These are phyloP conservation scores for Podospora australis DNA, from an alignment of 495 filamentous ascomycete species.

Conservation along the genomic window DNA sequence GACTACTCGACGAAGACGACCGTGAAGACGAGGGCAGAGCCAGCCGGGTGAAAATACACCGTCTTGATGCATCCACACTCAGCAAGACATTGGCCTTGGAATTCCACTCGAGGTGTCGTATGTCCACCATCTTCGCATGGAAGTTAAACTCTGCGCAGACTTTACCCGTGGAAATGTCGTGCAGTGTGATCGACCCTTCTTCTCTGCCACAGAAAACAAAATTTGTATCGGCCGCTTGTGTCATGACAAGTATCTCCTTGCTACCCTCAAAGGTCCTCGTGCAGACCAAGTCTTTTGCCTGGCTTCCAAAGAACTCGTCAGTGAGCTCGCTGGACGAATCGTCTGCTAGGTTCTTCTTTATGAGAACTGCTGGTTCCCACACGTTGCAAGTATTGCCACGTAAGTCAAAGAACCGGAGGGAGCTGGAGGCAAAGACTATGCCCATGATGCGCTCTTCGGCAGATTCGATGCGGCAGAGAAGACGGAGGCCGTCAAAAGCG, in stretches of 20 bases:
- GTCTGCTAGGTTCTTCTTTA: constrained; percentile 16
- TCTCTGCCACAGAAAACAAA: constrained; percentile 19
- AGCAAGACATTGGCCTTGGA: constrained; percentile 14
- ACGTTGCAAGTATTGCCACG: constrained; percentile 15
- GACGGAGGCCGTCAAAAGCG: constrained; percentile 15
- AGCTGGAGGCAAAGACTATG: constrained; percentile 19
- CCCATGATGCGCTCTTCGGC: constrained; percentile 15
- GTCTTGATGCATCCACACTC: constrained; percentile 14
- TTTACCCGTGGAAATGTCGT: constrained; percentile 9
- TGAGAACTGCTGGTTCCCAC: constrained; percentile 19
- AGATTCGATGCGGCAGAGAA: constrained; percentile 15
- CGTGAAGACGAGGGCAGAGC: not conserved
- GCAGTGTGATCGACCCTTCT: constrained; percentile 19
- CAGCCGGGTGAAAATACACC: constrained; percentile 17
- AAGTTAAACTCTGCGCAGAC: constrained; percentile 12
- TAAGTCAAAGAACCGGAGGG: constrained; percentile 17
- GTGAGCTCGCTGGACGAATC: constrained; percentile 18
- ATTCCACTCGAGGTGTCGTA: constrained; percentile 21
- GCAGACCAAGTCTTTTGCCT: constrained; percentile 9
- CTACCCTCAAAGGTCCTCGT: constrained; percentile 12
- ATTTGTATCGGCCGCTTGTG: constrained; percentile 8
- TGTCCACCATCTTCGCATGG: constrained; percentile 11
- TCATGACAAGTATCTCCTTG: constrained; percentile 14
- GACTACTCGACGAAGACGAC: not conserved
- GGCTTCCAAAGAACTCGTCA: constrained; percentile 10